phyloP scores from a whole-genome alignment of 805 yeast genomes.

The Candida coquimbonensis region DNA sequence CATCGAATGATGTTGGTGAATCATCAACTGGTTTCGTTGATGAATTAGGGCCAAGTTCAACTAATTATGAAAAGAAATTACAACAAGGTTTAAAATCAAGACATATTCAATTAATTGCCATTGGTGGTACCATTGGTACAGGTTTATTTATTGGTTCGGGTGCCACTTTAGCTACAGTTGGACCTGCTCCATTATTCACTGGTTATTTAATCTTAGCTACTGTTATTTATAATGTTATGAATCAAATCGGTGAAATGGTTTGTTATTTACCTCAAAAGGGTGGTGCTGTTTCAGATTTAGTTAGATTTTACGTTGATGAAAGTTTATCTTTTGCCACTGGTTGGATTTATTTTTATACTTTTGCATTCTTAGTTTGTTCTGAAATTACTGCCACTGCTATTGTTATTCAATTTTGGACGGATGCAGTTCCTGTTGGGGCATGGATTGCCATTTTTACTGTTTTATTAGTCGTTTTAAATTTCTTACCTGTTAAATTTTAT shows the following conservation, averaged over 20 bases:
- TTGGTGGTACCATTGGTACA: slow-evolving; percentile 82
- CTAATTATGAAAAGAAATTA: slow-evolving; percentile 8
- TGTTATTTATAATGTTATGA: slow-evolving; percentile 60
- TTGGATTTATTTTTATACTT: slow-evolving; percentile 24
- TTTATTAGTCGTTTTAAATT: slow-evolving; percentile 39
- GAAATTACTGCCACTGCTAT: slow-evolving; percentile 59
- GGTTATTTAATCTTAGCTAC: slow-evolving; percentile 59
- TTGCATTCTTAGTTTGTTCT: slow-evolving; percentile 23
- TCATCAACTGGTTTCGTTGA: slow-evolving; percentile 21
- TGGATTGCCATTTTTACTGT: slow-evolving; percentile 53
- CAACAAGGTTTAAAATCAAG: slow-evolving; percentile 41
- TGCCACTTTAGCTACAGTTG: slow-evolving; percentile 52
- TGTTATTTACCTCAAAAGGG: slow-evolving; percentile 55
- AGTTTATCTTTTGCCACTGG: slow-evolving; percentile 24
- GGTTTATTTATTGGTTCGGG: slow-evolving; percentile 79
- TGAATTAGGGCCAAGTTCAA: slow-evolving; percentile 12
- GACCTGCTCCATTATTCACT: slow-evolving; percentile 62
- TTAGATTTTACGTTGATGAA: slow-evolving; percentile 42
- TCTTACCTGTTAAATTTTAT: slow-evolving; percentile 51
- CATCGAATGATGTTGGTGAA: slow-evolving; percentile 15
- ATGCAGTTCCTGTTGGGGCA: slow-evolving; percentile 49
- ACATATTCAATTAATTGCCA: slow-evolving; percentile 75
- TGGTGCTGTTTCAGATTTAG: slow-evolving; percentile 54
- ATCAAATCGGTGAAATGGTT: slow-evolving; percentile 61
- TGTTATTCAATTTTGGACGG: slow-evolving; percentile 46